Conservation (phyloP, 768 basidiomycete genomes). For the Sarcodon sp. region DNA sequence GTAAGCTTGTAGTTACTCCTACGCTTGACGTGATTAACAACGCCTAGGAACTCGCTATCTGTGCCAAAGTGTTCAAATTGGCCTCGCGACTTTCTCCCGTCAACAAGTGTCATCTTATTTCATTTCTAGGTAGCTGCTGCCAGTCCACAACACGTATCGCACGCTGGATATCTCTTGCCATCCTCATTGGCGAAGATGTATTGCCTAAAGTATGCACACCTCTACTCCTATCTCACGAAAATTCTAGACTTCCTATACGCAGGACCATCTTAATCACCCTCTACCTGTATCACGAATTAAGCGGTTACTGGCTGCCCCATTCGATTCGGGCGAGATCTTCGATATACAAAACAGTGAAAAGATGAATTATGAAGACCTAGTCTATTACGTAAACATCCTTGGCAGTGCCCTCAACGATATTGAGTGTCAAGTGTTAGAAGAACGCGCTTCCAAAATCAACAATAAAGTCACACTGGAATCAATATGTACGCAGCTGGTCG, state of each 20-base stretch:
- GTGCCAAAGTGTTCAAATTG: slow-evolving; percentile 29
- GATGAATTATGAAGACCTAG: slow-evolving; percentile 48
- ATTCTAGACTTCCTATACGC: slow-evolving; percentile 10
- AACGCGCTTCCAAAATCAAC: slow-evolving; percentile 19
- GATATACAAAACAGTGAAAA: slow-evolving; percentile 33
- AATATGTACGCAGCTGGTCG: slow-evolving; percentile 34
- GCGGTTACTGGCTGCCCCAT: slow-evolving; percentile 31
- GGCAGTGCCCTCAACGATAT: slow-evolving; percentile 45
- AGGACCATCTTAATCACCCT: slow-evolving; percentile 23
- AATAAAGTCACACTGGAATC: slow-evolving; percentile 23
- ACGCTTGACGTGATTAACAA: background rate
- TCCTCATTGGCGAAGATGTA: slow-evolving; percentile 17
- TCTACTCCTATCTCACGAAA: background rate
- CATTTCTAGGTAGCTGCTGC: slow-evolving; percentile 37
- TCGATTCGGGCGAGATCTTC: slow-evolving; percentile 32
- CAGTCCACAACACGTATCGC: slow-evolving; percentile 40
- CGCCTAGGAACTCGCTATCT: slow-evolving; percentile 33
- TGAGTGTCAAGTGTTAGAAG: slow-evolving; percentile 19
- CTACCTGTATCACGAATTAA: slow-evolving; percentile 40
- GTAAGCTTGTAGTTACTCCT: slow-evolving; percentile 8
- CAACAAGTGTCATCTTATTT: slow-evolving; percentile 38
- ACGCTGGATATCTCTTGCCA: slow-evolving; percentile 38
- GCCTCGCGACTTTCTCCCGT: slow-evolving; percentile 25
- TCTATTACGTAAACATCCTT: slow-evolving; percentile 43
- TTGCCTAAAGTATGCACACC: slow-evolving; percentile 8